Conservation (phyloP, 1,284 basidiomycete genomes). For the Microstroma glucosiphilum region DNA sequence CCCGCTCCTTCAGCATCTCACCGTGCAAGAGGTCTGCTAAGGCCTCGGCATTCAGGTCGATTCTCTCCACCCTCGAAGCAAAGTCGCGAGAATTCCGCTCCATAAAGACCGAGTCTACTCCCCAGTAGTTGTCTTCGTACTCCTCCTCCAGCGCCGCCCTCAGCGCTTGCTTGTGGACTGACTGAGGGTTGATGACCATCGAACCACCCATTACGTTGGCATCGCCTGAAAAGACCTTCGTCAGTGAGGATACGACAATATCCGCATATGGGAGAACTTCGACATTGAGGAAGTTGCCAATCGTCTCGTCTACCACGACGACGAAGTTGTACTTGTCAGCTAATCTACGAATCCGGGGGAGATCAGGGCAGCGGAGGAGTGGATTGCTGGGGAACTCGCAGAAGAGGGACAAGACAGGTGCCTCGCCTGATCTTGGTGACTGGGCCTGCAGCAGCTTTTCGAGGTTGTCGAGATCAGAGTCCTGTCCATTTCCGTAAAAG, state of each 20-base stretch:
- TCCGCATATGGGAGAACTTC: constrained; percentile 84
- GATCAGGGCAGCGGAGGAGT: constrained; percentile 73
- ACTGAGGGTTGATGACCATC: constrained; percentile 66
- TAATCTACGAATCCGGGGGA: constrained; percentile 69
- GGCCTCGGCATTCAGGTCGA: constrained; percentile 76
- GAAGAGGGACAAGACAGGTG: constrained; percentile 54
- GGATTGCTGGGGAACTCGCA: constrained; percentile 94
- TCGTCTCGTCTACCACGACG: constrained; percentile 87
- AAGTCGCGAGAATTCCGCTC: constrained; percentile 97
- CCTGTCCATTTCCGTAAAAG: constrained; percentile 77
- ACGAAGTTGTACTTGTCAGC: constrained; percentile 85
- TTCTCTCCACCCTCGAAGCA: constrained; percentile 64
- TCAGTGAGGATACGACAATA: constrained; percentile 85
- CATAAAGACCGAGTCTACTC: constrained; percentile 91
- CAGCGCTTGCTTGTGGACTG: constrained; percentile 63
- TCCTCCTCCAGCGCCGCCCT: constrained; percentile 60
- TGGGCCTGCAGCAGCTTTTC: constrained; percentile 60
- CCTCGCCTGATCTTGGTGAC: constrained; percentile 6
- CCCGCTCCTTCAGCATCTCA: constrained; percentile 11
- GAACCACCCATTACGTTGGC: constrained; percentile 92
- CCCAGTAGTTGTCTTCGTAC: constrained; percentile 83
- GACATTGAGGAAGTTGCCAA: constrained; percentile 94
- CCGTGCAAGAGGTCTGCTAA: constrained; percentile 70
- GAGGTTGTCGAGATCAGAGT: constrained; percentile 68
- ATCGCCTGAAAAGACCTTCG: constrained; percentile 92